Percentiles rank a stretch among this genome's conserved stretches.
phyloP scores from a whole-genome alignment of 257 asterid genomes.

The Nyctanthes arbortristis region DNA sequence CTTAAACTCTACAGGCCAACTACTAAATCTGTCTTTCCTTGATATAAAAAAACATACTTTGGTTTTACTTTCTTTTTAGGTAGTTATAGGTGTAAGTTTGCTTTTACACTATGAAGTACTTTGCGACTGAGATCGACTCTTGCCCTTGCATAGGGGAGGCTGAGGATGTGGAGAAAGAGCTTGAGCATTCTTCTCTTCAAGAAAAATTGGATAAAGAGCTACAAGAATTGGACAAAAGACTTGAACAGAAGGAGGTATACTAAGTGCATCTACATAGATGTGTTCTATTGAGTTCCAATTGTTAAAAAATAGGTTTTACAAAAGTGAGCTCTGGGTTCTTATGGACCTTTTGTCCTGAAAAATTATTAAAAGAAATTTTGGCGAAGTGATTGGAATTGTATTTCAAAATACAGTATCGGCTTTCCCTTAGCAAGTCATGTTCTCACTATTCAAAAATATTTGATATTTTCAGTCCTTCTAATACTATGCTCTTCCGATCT shows the following conservation, averaged over 20 bases:
- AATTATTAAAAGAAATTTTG: background rate
- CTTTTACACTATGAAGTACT: background rate
- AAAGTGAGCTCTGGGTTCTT: background rate
- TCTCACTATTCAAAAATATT: background rate
- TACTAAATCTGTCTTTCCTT: slow-evolving; percentile 1
- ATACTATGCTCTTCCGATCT: background rate
- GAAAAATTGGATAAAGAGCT: slow-evolving; percentile 83
- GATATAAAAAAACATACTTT: background rate
- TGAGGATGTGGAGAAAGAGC: slow-evolving; percentile 82
- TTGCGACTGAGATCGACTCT: slow-evolving; percentile 9
- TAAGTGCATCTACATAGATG: background rate
- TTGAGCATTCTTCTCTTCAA: slow-evolving; percentile 90
- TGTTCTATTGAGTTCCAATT: slow-evolving; percentile 2
- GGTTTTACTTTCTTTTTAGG: slow-evolving; percentile 10
- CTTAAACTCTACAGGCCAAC: background rate
- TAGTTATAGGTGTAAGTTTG: background rate
- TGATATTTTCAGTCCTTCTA: background rate
- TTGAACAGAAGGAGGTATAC: slow-evolving; percentile 89
- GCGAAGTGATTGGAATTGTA: slow-evolving; percentile 1
- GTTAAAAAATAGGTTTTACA: background rate
- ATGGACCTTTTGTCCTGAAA: background rate
- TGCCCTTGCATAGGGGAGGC: slow-evolving; percentile 49
- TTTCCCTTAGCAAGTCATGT: background rate
- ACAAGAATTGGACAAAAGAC: slow-evolving; percentile 82
- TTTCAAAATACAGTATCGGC: background rate